Evolutionary conservation across 139 green algal genomes (phyloP), one percentile per base, ranked within the genome.

Genomic region (Bryopsis sp.): DNA sequence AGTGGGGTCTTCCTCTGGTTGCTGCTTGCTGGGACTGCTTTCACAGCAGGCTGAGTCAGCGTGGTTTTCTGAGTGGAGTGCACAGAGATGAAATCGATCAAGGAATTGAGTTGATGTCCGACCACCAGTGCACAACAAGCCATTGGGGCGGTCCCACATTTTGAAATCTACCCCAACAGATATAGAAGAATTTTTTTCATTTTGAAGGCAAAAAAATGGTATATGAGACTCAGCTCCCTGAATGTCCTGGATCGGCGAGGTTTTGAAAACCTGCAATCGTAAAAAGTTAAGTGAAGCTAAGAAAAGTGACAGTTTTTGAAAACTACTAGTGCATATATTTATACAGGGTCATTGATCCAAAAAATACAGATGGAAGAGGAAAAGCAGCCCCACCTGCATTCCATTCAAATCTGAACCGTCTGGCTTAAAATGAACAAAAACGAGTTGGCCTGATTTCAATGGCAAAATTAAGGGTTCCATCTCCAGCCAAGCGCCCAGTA

Each of bases 41-140:
- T n/a, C n/a, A n/a, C n/a, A n/a, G n/a, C n/a, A n/a, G n/a, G n/a
- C n/a, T n/a, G n/a, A n/a, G n/a, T n/a, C n/a, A n/a, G n/a, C n/a
- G n/a, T n/a, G n/a, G n/a, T n/a, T n/a, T n/a, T n/a, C n/a, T n/a
- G n/a, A n/a, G n/a, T n/a, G 4, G 26, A 28, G 7, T 65, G 7
- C 15, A 65, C 4, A 6, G 48, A 15, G 4, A 34, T 74, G 68
- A 78, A 85, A 46, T 77, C 67, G 39, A 97, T 67, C 0, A 97
- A 67, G 76, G 97, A 97, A 0, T 96, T 2, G 6, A 92, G 34
- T 8, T 54, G 31, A 29, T 35, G 11, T 36, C 37, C 37, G 22
- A 69, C 54, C 6, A 54, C 37, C 5, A 5, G 37, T 36, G 54
- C 6, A 54, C 62, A 69, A 6, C 35, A 69, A 8, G n/a, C 62